phyloP scores from a whole-genome alignment of 148 eudicot genomes.

The Heliosperma pusillum region DNA sequence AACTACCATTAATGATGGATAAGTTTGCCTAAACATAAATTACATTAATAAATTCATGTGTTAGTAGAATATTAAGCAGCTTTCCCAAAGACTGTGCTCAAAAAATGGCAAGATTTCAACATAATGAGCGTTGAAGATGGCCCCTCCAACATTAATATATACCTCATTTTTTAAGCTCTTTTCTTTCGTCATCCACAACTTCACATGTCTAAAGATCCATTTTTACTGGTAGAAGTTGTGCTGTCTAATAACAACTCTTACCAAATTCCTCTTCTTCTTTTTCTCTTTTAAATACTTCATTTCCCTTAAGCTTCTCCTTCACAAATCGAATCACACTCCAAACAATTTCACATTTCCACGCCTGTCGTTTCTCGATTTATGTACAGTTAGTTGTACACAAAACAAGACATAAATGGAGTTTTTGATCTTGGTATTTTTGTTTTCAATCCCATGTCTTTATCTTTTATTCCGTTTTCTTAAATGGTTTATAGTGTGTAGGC shows the following conservation, averaged over 20 bases:
- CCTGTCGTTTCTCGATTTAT: background rate
- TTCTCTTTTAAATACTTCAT: conserved; percentile 9
- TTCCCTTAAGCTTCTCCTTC: background rate
- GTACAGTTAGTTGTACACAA: too few relatives aligned
- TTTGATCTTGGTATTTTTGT: conserved; percentile 26
- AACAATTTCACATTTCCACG: background rate
- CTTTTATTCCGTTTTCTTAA: conserved; percentile 32
- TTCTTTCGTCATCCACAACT: background rate
- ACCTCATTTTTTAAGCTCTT: background rate
- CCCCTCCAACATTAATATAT: background rate
- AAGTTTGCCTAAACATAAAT: background rate
- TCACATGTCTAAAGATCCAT: conserved; percentile 3
- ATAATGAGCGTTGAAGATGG: conserved; percentile 11
- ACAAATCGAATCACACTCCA: background rate
- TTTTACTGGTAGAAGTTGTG: conserved; percentile 1
- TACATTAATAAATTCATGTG: background rate
- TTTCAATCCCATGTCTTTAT: conserved; percentile 29
- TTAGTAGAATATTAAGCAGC: background rate
- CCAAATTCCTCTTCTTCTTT: background rate
- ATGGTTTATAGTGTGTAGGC: conserved; percentile 20
- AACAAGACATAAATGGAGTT: conserved; percentile 26
- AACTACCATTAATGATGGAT: background rate
- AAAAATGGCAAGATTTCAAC: background rate
- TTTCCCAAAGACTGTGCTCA: background rate
- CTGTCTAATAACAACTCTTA: background rate